Evolutionary conservation across 23 red algal genomes (phyloP).

Genomic region (Chondrus crispus): DNA sequence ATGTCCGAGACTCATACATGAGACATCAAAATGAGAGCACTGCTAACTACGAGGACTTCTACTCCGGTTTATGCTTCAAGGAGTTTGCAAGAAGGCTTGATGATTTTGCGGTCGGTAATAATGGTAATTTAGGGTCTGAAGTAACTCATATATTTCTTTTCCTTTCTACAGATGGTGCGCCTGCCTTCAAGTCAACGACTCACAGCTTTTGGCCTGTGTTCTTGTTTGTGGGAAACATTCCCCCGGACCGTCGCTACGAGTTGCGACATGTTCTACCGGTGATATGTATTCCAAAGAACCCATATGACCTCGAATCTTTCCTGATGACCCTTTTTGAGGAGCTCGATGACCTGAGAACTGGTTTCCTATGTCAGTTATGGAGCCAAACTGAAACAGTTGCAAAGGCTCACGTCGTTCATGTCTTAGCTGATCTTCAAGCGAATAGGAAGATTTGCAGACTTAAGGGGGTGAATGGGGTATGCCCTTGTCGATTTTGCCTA

Average conservation of each 20-base stretch:
- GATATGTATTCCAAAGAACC: background rate
- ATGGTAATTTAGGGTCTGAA: background rate
- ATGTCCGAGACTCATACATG: background rate
- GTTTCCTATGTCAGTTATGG: background rate
- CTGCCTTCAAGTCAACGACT: background rate
- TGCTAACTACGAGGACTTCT: background rate
- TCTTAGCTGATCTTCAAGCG: background rate
- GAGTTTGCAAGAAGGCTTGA: background rate
- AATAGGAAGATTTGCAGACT: background rate
- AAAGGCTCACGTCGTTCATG: background rate
- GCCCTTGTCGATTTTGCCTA: background rate
- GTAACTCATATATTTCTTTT: background rate
- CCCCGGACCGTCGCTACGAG: background rate
- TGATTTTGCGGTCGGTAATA: background rate
- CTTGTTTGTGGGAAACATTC: background rate
- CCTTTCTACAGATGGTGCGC: background rate
- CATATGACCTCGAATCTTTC: background rate
- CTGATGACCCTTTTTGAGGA: background rate
- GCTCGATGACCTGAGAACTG: background rate
- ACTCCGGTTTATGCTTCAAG: background rate
- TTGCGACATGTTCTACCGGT: too few relatives aligned
- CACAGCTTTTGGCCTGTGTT: background rate
- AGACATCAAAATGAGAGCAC: background rate
- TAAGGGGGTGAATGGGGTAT: background rate
- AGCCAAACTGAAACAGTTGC: background rate